phyloP scores from a whole-genome alignment of 2,329 filamentous ascomycete genomes.

The Beauveria rudraprayagi region DNA sequence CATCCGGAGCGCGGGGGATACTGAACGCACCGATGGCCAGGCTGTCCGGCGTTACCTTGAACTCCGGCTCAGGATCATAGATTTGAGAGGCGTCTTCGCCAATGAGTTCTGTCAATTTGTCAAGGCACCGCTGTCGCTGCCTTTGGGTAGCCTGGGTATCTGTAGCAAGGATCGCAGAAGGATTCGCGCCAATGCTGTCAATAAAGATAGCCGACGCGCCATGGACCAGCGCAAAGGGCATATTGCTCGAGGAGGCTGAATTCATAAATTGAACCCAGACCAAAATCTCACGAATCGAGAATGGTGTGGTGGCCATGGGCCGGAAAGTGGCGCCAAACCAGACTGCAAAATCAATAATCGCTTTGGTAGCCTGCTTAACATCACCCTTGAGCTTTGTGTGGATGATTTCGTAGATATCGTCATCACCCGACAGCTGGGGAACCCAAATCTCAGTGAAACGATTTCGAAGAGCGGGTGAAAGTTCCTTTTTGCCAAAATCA shows the following conservation, averaged over 20 bases:
- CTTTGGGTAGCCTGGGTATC: slow-evolving; percentile 59
- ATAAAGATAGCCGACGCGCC: slow-evolving; percentile 94
- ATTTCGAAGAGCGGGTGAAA: slow-evolving; percentile 90
- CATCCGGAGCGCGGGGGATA: slow-evolving; percentile 44
- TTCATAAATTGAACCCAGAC: slow-evolving; percentile 94
- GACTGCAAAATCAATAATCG: slow-evolving; percentile 78
- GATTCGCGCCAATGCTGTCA: slow-evolving; percentile 90
- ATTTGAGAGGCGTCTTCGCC: slow-evolving; percentile 51
- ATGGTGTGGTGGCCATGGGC: slow-evolving; percentile 62
- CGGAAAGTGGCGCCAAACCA: slow-evolving; percentile 88
- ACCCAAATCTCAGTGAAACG: slow-evolving; percentile 99
- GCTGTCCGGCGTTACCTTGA: slow-evolving; percentile 42
- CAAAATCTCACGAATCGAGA: slow-evolving; percentile 87
- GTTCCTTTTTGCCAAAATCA: slow-evolving; percentile 95
- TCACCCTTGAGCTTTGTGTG: slow-evolving; percentile 58
- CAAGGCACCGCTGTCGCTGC: slow-evolving; percentile 66
- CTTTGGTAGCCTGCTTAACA: slow-evolving; percentile 49
- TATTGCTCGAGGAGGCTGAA: slow-evolving; percentile 41
- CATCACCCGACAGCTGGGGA: slow-evolving; percentile 71
- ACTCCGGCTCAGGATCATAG: slow-evolving; percentile 55
- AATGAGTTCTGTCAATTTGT: slow-evolving; percentile 62
- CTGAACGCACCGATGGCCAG: slow-evolving; percentile 69
- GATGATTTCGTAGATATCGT: slow-evolving; percentile 85
- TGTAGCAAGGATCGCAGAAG: slow-evolving; percentile 74
- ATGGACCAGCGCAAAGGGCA: slow-evolving; percentile 53